Evolutionary conservation across 805 yeast genomes (phyloP), one percentile per base, ranked within the genome.

Genomic region (Suhomyces vadensis): DNA sequence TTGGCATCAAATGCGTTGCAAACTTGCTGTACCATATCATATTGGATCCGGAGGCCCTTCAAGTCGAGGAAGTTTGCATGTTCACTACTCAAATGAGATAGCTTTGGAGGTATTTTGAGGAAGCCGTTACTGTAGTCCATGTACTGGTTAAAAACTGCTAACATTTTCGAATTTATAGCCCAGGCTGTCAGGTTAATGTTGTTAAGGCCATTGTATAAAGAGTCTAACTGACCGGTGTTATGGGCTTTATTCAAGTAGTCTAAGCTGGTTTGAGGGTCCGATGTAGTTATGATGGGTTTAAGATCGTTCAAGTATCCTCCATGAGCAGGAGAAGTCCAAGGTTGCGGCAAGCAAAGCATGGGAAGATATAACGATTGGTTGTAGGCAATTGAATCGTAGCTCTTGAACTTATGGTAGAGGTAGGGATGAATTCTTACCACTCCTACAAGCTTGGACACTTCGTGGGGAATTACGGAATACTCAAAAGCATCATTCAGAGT

Each of bases 271-370:
- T 38, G 27, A 3, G 48, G 42, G 16, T 57, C 59, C 0, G 43
- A 39, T 1, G 62, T 48, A 20, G 49, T 48, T 4, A 71, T 57
- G 21, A 61, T 43, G 1, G 65, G 60, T 35, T 54, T 57, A 10
- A 57, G 39, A 26, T 58, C 52, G 9, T 52, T 52, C 16, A 69
- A 46, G 43, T 57, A 71, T 0, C 75, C 77, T 0, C 77, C 77
- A 5, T 48, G 45, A 0, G 25, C 43, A 2, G 73, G 70, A 7
- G 57, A 44, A 0, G 50, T 48, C 75, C 75, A 71, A 6, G 54
- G 53, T 42, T 57, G 57, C 1, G 77, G 75, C 5, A 71, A 69
- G 23, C 51, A 48, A 6, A 72, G 23, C 75, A 72, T 71, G 1
- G 77, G 77, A 5, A 71, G 46, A 24, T 44, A 58, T 7, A 56